A percentile compares a stretch with the other conserved stretches of the same genome.
Evolutionary conservation across 371 early-diverging fungal genomes (phyloP).

Genomic region (Cladochytrium tenue): DNA sequence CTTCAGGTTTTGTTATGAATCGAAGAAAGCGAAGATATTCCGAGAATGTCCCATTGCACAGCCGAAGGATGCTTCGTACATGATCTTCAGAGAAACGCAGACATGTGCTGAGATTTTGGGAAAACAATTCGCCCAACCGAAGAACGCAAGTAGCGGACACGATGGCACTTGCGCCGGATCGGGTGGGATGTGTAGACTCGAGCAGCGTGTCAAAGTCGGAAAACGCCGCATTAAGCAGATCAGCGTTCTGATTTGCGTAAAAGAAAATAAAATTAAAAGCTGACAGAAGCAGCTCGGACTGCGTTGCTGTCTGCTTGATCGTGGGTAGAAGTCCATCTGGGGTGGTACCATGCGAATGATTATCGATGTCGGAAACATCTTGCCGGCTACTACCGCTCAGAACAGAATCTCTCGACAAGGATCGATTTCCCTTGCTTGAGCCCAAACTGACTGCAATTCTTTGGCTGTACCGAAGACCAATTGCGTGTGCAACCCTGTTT

Average conservation of each 20-base stretch:
- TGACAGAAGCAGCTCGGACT: constrained; percentile 16
- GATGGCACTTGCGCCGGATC: constrained; percentile 8
- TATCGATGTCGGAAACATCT: not conserved
- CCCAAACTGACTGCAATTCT: not conserved
- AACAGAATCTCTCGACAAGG: not conserved
- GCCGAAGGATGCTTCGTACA: constrained; percentile 44
- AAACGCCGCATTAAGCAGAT: constrained; percentile 19
- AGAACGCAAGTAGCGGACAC: constrained; percentile 21
- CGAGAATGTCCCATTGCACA: constrained; percentile 38
- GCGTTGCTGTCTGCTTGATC: not conserved
- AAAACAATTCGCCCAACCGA: constrained; percentile 29
- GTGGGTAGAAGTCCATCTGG: too few species aligned
- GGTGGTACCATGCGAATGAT: not conserved
- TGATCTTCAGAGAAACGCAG: constrained; percentile 42
- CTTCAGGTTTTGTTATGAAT: constrained; percentile 45
- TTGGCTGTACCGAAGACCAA: not conserved
- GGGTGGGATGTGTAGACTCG: constrained; percentile 27
- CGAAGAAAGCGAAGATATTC: constrained; percentile 47
- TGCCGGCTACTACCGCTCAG: constrained; percentile 1
- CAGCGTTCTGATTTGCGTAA: constrained; percentile 19
- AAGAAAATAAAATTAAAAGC: constrained; percentile 26
- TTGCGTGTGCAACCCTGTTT: constrained; percentile 17
- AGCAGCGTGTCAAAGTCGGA: constrained; percentile 51
- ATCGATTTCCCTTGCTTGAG: not conserved
- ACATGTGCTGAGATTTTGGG: constrained; percentile 44